Conservation (phyloP, 768 basidiomycete genomes). For the Pulveroboletus frians region DNA sequence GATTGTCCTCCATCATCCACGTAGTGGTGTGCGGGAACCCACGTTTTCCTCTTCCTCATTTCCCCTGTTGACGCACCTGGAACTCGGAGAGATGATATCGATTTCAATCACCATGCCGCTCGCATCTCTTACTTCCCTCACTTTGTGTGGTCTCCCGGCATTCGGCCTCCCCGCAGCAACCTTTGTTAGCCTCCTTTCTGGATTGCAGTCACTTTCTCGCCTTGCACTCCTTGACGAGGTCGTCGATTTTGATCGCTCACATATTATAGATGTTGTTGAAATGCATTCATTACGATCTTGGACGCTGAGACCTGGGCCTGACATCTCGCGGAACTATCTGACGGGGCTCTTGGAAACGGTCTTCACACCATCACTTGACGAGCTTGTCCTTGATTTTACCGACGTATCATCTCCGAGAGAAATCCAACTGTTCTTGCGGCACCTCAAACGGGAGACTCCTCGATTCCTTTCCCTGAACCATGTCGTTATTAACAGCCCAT, state of each 20-base stretch:
- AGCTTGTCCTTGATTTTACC: slow-evolving; percentile 25
- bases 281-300: slow-evolving; percentile 18
- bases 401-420: slow-evolving; percentile 24
- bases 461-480: slow-evolving; percentile 23
- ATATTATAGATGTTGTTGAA: slow-evolving; percentile 7
- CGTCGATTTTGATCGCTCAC: slow-evolving; percentile 23
- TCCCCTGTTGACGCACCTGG: slow-evolving; percentile 19
- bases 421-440: slow-evolving; percentile 25
- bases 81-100: slow-evolving; percentile 18
- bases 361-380: slow-evolving; percentile 20
- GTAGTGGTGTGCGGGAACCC: slow-evolving; percentile 3
- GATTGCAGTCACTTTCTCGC: slow-evolving; percentile 18
- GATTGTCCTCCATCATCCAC: slow-evolving; percentile 22
- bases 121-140: slow-evolving; percentile 21
- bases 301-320: slow-evolving; percentile 22
- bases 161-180: slow-evolving; percentile 17
- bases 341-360: slow-evolving; percentile 22
- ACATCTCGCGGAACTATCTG: slow-evolving; percentile 27
- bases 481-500: slow-evolving; percentile 22
- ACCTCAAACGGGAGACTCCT: slow-evolving; percentile 25
- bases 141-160: slow-evolving; percentile 20
- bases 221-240: slow-evolving; percentile 25
- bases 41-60: slow-evolving; percentile 18
- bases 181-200: slow-evolving; percentile 22
- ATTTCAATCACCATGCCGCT: slow-evolving; percentile 16